Evolutionary conservation across 2,329 filamentous ascomycete species (phyloP), one percentile per base, ranked within the genome.

Genomic region (Colletotrichum tropicicola): DNA sequence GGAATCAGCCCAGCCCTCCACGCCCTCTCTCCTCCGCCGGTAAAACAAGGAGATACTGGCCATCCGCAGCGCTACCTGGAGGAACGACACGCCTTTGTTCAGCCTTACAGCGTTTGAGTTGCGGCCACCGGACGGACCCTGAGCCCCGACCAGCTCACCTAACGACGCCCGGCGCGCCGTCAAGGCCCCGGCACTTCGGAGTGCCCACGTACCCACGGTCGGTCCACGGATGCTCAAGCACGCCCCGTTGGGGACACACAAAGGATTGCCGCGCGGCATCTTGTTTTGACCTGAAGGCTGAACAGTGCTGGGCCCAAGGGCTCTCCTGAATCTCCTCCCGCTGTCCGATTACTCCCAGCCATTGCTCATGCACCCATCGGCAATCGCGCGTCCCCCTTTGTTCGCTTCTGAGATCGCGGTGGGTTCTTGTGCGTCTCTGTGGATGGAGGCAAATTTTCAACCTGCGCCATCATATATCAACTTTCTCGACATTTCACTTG

Each of bases 401-500:
- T 30, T n/a, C 49, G 17, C 59, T 37, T 51, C 30, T 13, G 25
- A 30, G 32, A 59, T 41, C 23, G 35, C 23, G 6, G 54, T 57
- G 55, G 55, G 27, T 44, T 17, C 23, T 9, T n/a, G 35, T 30
- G 17, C 35, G 32, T 27, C 32, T 43, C 8, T 30, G 57, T 53
- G 61, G 35, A 41, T 30, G 43, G 55, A 25, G 27, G 28, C 61
- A 51, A 65, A 45, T 51, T 61, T 61, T 55, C 41, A 51, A n/a
- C 35, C 32, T 48, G 35, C 21, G 6, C 37, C 43, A 60, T 65
- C 57, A 65, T 28, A 65, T 61, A 35, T 65, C 61, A 65, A 39
- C 49, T 65, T 65, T 65, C 23, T 27, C 19, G 27, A 49, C 25
- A 53, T 28, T 44, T 32, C 13, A 28, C 21, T 32, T 25, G 9